phyloP scores from a whole-genome alignment of 148 eudicot genomes.

The Fagopyrum tataricum region DNA sequence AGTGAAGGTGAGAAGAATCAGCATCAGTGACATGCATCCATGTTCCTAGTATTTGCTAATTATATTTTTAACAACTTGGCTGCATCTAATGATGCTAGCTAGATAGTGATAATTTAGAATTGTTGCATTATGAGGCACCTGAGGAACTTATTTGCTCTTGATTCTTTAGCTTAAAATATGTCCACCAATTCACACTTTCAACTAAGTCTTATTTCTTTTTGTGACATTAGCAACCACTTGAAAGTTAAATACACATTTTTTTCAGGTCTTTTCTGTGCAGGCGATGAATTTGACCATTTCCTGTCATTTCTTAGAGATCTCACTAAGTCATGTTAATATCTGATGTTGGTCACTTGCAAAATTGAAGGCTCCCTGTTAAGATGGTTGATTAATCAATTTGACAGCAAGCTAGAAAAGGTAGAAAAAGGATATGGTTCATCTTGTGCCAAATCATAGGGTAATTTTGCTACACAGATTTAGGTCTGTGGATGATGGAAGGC shows the following conservation, averaged over 20 bases:
- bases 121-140: background rate
- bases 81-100: background rate
- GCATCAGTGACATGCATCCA: conserved; percentile 14
- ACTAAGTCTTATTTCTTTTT: background rate
- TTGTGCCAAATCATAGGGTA: background rate
- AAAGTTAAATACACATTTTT: background rate
- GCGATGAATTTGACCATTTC: background rate
- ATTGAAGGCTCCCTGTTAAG: too few relatives aligned
- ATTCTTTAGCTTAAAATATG: background rate
- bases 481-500: conserved; percentile 12
- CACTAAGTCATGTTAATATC: background rate
- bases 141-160: background rate
- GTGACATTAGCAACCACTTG: background rate
- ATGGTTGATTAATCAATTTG: background rate
- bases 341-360: background rate
- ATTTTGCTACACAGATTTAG: background rate
- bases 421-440: conserved; percentile 4
- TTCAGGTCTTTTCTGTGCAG: background rate
- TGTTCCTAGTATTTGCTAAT: conserved; percentile 1
- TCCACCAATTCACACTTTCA: background rate
- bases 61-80: background rate
- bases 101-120: background rate
- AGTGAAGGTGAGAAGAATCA: conserved; percentile 24
- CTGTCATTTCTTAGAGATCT: background rate
- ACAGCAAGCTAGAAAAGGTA: background rate